phyloP scores from a whole-genome alignment of 139 green algal species.

The Tetraselmis striata region DNA sequence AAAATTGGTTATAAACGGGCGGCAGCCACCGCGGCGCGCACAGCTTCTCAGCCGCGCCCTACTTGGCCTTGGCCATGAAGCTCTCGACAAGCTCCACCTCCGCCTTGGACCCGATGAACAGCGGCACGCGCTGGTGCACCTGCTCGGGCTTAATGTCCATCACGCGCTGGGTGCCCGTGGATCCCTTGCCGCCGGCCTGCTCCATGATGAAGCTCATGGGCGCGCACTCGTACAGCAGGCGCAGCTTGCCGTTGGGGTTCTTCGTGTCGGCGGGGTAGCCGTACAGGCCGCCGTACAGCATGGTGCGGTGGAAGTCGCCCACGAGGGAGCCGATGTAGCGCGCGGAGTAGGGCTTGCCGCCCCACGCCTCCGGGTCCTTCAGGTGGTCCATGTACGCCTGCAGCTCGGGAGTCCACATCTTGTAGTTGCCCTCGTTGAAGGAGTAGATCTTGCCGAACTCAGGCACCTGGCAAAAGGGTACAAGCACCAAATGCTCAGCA shows the following conservation, averaged over 20 bases:
- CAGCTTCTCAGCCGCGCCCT: too few species aligned
- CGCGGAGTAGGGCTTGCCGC: constrained; percentile 87
- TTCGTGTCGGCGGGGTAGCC: constrained; percentile 91
- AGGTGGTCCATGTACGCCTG: constrained; percentile 78
- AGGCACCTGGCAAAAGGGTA: too few species aligned
- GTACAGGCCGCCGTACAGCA: constrained; percentile 97
- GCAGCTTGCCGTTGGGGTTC: constrained; percentile 93
- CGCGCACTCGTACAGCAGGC: constrained; percentile 97
- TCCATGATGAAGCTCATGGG: constrained; percentile 84
- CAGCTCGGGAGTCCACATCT: constrained; percentile 66
- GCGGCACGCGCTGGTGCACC: constrained; percentile 67
- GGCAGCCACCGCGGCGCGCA: too few species aligned
- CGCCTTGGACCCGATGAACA: constrained; percentile 73
- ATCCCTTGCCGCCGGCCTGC: constrained; percentile 65
- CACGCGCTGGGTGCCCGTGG: constrained; percentile 56
- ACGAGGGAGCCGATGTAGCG: constrained; percentile 50
- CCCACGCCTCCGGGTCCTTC: constrained; percentile 66
- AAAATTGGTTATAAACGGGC: too few species aligned
- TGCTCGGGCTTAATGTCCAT: constrained; percentile 66
- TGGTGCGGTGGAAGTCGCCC: constrained; percentile 95
- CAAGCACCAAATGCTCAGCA: too few species aligned
- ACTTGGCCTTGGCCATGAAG: too few species aligned
- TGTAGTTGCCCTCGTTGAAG: constrained; percentile 99
- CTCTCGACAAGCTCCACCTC: constrained; percentile 94
- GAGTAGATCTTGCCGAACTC: constrained; percentile 95